Base-by-base conservation (phyloP, 352 stramenopile species). In the Pythium brachiatum region DNA sequence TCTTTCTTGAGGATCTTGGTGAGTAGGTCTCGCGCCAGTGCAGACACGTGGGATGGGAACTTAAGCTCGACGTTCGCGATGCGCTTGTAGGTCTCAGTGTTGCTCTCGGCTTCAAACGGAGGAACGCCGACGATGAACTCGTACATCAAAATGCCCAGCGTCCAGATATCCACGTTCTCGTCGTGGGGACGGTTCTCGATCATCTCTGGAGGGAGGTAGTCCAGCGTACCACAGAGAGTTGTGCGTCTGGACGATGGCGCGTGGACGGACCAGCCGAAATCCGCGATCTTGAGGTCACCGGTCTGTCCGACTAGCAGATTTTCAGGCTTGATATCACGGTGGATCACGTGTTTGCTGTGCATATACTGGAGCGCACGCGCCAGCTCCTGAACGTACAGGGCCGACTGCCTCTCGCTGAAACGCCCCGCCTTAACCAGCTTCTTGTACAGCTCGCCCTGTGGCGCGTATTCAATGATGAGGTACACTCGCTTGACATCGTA, bases 151-250 rank as follows among this genome's bases (percentile, higher is more conserved):
- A 99, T 97, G 18, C 98, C 97, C 21, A 99, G 78, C 48, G 86
- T 97, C 97, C 98, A 99, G 43, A 99, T 96, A 68, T 99, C 98
- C 53, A 95, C 86, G 38, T 84, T 93, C 64, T 99, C 86, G 70
- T 99, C 95, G 72, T 99, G 97, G 21, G 97, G 94, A 53, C 94
- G 93, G 73, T 97, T 97, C 75, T 99, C 96, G 31, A 99, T 97
- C 97, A 99, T 99, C 78, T 99, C 97, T 36, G 98, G 98, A 39
- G 97, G 94, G 16, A 99, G 75, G 74, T 99, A 99, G 73, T 99
- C 97, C 1, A 99, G 75, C 7, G 97, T 99, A 8, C 97, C 97
- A 74, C 98, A 99, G 16, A 99, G 78, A n/a, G 97, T 99, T 43
- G 94, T 99, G 20, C 98, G 81, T 46, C 97, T 74, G 12, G 89